Percentiles rank a stretch among this genome's conserved stretches.
Evolutionary conservation across 441 rosid genomes (phyloP).

Genomic region (Aquilaria agallochum): DNA sequence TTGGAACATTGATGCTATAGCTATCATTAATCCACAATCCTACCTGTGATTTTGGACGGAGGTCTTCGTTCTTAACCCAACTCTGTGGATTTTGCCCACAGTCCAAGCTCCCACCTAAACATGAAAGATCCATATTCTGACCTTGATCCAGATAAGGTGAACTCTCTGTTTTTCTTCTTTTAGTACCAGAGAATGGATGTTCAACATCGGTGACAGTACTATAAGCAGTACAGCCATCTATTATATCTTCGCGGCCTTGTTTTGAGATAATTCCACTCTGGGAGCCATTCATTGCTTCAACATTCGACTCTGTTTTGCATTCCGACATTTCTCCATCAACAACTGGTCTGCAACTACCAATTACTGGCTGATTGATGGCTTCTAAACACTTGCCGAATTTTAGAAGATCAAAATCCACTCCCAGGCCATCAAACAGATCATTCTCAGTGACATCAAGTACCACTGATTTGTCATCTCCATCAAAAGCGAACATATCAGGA

Average conservation of each 20-base stretch:
- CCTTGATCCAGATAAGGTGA: slow-evolving; percentile 34
- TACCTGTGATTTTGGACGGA: slow-evolving; percentile 38
- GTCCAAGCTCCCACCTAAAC: slow-evolving; percentile 26
- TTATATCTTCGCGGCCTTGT: slow-evolving; percentile 61
- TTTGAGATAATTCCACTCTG: slow-evolving; percentile 71
- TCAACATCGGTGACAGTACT: slow-evolving; percentile 19
- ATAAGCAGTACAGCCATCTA: slow-evolving; percentile 39
- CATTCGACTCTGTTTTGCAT: slow-evolving; percentile 31
- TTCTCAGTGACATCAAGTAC: slow-evolving; percentile 27
- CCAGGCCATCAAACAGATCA: slow-evolving; percentile 41
- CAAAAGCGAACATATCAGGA: slow-evolving; percentile 20
- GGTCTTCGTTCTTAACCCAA: slow-evolving; percentile 24
- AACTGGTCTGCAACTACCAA: slow-evolving; percentile 11
- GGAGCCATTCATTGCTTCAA: slow-evolving; percentile 23
- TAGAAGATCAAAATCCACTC: slow-evolving; percentile 24
- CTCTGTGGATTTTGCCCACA: slow-evolving; percentile 19
- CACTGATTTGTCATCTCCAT: slow-evolving; percentile 19
- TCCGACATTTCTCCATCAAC: slow-evolving; percentile 22
- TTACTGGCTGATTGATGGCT: slow-evolving; percentile 28
- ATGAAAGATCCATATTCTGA: slow-evolving; percentile 26
- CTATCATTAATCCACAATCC: slow-evolving; percentile 79
- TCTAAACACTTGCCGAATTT: slow-evolving; percentile 29
- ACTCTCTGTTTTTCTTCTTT: slow-evolving; percentile 50
- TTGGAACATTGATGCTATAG: slow-evolving; percentile 53
- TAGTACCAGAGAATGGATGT: slow-evolving; percentile 36